These are phyloP conservation scores for Spiraea crenata DNA, from an alignment of 331 rosid species.

Conservation along the genomic window DNA sequence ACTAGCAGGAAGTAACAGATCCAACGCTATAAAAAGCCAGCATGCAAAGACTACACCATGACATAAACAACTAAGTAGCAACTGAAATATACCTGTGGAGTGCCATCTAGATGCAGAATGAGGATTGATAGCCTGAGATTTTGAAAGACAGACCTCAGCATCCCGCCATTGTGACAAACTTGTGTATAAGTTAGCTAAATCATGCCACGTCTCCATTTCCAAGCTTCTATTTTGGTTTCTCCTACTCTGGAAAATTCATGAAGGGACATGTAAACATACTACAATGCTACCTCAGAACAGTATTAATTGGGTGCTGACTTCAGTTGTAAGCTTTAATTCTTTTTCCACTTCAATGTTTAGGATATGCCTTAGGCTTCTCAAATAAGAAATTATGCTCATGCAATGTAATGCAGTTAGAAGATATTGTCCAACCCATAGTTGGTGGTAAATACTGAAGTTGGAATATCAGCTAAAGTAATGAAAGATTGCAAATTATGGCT, in stretches of 20 bases:
- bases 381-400: neutral
- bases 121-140: slow-evolving; percentile 73
- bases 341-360: neutral
- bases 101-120: slow-evolving; percentile 90
- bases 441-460: neutral
- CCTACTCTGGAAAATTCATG: slow-evolving; percentile 41
- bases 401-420: neutral
- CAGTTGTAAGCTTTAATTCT: neutral
- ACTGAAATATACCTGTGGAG: slow-evolving; percentile 48
- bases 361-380: neutral
- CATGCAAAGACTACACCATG: neutral
- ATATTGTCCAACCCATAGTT: neutral
- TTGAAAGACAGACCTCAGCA: slow-evolving; percentile 83
- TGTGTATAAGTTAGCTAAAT: slow-evolving; percentile 68
- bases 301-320: neutral
- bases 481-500: neutral
- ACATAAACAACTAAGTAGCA: neutral
- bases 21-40: neutral
- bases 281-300: slow-evolving; percentile 1
- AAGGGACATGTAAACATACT: slow-evolving; percentile 4
- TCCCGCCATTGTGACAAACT: slow-evolving; percentile 75
- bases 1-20: neutral
- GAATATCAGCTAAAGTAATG: neutral
- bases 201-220: slow-evolving; percentile 94
- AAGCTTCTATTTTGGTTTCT: slow-evolving; percentile 53